Base-by-base conservation (phyloP, 139 green algal species). In the Ulvella scutata region DNA sequence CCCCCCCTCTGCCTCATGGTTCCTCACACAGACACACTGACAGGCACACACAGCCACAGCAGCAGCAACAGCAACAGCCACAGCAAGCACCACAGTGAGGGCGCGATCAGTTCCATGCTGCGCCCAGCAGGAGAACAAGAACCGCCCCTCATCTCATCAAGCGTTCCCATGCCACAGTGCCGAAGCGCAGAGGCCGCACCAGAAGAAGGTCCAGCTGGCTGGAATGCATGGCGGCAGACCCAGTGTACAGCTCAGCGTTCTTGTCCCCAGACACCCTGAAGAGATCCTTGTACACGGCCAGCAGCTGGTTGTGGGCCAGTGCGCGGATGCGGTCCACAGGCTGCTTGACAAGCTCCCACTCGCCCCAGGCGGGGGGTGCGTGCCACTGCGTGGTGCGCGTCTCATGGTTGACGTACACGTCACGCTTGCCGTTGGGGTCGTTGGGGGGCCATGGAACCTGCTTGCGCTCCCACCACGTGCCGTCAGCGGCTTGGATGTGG, bases 171-270 rank as follows among this genome's bases (percentile, higher is more conserved):
- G n/a, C n/a, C n/a, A n/a, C n/a, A n/a, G n/a, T n/a, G n/a, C n/a
- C n/a, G n/a, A n/a, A n/a, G n/a, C n/a, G n/a, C n/a, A 1, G 40
- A 17, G 40, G 40, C 4, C 51, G 51, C 51, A 67, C 51, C 51
- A 67, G 51, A 6, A 67, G 51, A 26, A 67, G 51, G 51, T 67
- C 51, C 9, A 67, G 51, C 51, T 67, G 51, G n/a, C n/a, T 36
- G n/a, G 51, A 67, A 29, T 67, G 51, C 51, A 67, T 67, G 13
- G 51, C 51, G 7, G 51, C 51, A 10, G 51, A 67, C n/a, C 51
- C 51, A 26, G 51, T 67, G 51, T 67, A 67, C 51, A 67, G 51
- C 51, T 67, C 51, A 67, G 51, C 51, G 51, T 67, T 67, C 51
- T 67, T 67, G 51, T 67, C 51, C 9, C 51, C 51, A 29, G 51